Evolutionary conservation across 164 flowering plant species (phyloP).

Genomic region (Macadamia integrifolia): DNA sequence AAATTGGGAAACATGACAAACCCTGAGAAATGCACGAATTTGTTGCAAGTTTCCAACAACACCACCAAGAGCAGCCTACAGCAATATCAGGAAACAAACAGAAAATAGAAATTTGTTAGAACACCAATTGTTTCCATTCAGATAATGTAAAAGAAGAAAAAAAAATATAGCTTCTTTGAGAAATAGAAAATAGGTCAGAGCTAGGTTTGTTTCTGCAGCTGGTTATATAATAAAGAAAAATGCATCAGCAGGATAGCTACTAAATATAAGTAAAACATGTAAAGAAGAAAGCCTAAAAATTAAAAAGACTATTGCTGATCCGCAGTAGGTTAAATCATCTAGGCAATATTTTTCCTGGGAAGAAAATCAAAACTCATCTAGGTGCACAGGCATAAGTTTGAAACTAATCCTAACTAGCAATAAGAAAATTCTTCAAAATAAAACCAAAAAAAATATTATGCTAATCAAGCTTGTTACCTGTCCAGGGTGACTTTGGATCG

Average conservation of each 20-base stretch:
- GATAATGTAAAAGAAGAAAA: not conserved
- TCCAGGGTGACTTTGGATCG: slow-evolving; percentile 90
- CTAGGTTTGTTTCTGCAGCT: not conserved
- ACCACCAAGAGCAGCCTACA: slow-evolving; percentile 97
- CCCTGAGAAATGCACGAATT: slow-evolving; percentile 94
- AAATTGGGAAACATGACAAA: slow-evolving; percentile 23
- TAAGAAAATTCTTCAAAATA: no score
- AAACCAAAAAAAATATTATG: not conserved
- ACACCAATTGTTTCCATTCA: not conserved
- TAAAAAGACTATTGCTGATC: no score
- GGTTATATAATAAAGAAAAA: not conserved
- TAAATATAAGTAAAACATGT: not conserved
- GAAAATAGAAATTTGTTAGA: no score
- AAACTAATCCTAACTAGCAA: not conserved
- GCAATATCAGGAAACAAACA: slow-evolving; percentile 8
- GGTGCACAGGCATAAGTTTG: no score
- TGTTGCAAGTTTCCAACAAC: slow-evolving; percentile 86
- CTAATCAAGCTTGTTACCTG: slow-evolving; percentile 42
- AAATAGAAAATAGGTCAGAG: slow-evolving; percentile 8
- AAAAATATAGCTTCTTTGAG: not conserved
- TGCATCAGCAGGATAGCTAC: not conserved
- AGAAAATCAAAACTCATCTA: no score
- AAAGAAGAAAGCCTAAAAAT: not conserved
- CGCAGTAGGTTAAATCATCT: no score
- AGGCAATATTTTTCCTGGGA: no score